Evolutionary conservation across 164 flowering plant species (phyloP).

Genomic region (Protea cynaroides): DNA sequence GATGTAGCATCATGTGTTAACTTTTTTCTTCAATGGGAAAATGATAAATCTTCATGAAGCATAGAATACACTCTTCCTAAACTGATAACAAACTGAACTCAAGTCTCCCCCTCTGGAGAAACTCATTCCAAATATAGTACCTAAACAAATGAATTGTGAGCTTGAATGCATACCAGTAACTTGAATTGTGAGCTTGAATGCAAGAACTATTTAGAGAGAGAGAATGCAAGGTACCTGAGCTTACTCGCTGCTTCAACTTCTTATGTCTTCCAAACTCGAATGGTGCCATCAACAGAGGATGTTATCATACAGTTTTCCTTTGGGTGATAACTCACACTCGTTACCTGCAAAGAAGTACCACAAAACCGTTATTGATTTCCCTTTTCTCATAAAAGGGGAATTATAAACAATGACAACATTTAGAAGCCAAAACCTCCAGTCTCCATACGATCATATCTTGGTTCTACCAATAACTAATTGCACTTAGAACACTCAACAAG

Average conservation of each 20-base stretch:
- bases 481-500: no score
- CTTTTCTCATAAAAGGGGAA: not conserved
- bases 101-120: no score
- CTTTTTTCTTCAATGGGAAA: no score
- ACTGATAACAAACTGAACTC: no score
- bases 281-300: constrained; percentile 80
- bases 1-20: no score
- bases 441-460: not conserved
- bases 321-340: constrained; percentile 96
- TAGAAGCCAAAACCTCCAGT: not conserved
- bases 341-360: constrained; percentile 56
- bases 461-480: no score
- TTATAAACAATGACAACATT: not conserved
- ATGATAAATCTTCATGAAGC: no score
- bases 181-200: not conserved
- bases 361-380: not conserved
- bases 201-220: not conserved
- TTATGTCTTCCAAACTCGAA: constrained; percentile 77
- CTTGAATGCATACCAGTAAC: no score
- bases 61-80: no score
- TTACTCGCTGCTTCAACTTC: constrained; percentile 2
- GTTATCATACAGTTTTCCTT: constrained; percentile 80
- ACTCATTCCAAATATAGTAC: no score
- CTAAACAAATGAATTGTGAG: no score
- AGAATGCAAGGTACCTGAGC: not conserved